Conservation (phyloP, 75 land plant species). For the Adiantum capillusveneris region DNA sequence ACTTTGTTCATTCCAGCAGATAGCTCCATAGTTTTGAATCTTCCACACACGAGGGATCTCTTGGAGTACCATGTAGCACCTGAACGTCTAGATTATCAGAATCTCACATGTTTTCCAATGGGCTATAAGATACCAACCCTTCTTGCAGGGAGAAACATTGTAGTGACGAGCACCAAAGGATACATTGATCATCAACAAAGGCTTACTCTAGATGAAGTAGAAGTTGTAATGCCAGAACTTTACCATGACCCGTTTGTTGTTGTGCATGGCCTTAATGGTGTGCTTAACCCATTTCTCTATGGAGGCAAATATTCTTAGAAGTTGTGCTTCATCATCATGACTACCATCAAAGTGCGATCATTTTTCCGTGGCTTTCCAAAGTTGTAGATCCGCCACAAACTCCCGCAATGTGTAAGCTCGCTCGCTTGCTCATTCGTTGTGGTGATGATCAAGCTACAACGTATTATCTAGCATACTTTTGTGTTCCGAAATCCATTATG, state of each 20-base stretch:
- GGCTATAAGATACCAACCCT: conserved; percentile 1
- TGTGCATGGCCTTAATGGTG: not conserved
- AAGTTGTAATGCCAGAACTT: not conserved
- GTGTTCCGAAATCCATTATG: no score
- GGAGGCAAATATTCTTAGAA: no score
- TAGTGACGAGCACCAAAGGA: not conserved
- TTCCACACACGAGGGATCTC: not conserved
- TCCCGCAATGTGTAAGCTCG: no score
- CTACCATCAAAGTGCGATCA: no score
- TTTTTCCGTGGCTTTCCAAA: no score
- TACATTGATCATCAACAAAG: not conserved
- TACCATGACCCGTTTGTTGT: not conserved
- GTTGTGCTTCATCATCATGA: no score
- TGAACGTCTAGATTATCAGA: not conserved
- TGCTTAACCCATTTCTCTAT: not conserved
- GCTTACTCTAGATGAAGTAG: not conserved
- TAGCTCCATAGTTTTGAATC: not conserved
- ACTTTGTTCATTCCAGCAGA: not conserved
- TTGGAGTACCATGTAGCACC: not conserved
- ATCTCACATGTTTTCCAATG: not conserved
- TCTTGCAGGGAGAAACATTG: not conserved
- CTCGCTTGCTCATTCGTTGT: no score
- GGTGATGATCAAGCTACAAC: no score
- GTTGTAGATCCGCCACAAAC: no score
- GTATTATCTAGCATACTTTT: no score